These are phyloP conservation scores for Astrothelium subdiscretum DNA, from an alignment of 495 filamentous ascomycete genomes.

Conservation along the genomic window DNA sequence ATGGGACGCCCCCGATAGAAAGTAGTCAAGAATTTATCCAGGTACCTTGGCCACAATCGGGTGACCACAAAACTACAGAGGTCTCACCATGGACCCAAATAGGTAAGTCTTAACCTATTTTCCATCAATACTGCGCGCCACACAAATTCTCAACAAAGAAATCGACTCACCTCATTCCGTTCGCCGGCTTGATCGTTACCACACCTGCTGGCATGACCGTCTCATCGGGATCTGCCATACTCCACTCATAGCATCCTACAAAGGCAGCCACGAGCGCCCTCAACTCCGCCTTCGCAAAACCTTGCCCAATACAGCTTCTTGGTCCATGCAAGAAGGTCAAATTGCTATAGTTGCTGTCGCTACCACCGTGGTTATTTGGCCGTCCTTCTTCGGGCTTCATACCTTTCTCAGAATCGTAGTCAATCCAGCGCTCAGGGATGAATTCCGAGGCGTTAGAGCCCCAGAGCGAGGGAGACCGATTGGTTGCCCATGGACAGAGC, in stretches of 20 bases:
- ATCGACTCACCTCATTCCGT: conserved; percentile 12
- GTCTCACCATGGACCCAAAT: background rate
- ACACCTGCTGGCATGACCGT: conserved; percentile 13
- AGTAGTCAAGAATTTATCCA: background rate
- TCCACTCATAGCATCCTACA: conserved; percentile 16
- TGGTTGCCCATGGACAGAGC: conserved; percentile 24
- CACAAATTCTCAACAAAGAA: background rate
- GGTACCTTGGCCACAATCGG: background rate
- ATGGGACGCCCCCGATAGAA: no score
- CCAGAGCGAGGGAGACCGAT: conserved; percentile 22
- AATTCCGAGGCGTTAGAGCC: conserved; percentile 19
- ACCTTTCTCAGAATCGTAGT: conserved; percentile 7
- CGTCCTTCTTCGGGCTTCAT: background rate
- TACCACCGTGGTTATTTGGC: conserved; percentile 16
- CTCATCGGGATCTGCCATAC: conserved; percentile 19
- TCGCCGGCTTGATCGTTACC: conserved; percentile 20
- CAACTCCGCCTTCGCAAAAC: conserved; percentile 24
- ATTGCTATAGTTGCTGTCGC: conserved; percentile 19
- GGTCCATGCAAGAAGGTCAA: conserved; percentile 27
- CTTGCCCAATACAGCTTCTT: conserved; percentile 25
- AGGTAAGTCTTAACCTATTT: background rate
- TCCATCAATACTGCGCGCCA: background rate
- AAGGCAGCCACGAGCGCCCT: conserved; percentile 21
- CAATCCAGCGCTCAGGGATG: conserved; percentile 25
- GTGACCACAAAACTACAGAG: background rate